Evolutionary conservation across 345 rosid species (phyloP).

Genomic region (Linum tenue): DNA sequence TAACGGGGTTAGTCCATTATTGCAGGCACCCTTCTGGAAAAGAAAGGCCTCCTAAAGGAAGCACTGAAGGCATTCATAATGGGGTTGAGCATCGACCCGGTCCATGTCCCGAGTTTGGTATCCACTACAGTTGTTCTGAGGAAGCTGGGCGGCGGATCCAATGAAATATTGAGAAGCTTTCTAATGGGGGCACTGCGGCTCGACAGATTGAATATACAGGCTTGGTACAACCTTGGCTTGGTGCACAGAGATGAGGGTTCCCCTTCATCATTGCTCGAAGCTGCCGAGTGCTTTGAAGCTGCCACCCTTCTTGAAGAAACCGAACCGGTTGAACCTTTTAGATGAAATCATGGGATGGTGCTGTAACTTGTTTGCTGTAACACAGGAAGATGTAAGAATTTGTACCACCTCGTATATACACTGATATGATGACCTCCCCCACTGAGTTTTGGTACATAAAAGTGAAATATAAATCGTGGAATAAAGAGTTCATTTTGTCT

Average conservation of each 20-base stretch:
- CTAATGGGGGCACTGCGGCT: slow-evolving; percentile 54
- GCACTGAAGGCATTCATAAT: slow-evolving; percentile 41
- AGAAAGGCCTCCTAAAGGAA: slow-evolving; percentile 47
- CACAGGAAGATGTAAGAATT: no score
- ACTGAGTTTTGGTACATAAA: no score
- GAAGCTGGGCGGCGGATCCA: slow-evolving; percentile 29
- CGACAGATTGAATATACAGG: slow-evolving; percentile 50
- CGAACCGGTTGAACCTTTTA: slow-evolving; percentile 69
- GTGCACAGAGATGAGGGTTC: slow-evolving; percentile 35
- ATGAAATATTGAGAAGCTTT: slow-evolving; percentile 44
- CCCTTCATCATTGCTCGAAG: slow-evolving; percentile 36
- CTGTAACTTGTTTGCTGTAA: not conserved
- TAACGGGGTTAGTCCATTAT: not conserved
- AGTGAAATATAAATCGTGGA: no score
- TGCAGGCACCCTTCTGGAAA: slow-evolving; percentile 46
- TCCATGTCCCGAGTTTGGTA: slow-evolving; percentile 57
- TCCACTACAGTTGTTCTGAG: slow-evolving; percentile 47
- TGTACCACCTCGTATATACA: no score
- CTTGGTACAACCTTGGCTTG: slow-evolving; percentile 73
- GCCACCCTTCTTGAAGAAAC: slow-evolving; percentile 56
- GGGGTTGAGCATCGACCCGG: slow-evolving; percentile 52
- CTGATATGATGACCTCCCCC: no score
- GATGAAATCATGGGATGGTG: slow-evolving; percentile 22
- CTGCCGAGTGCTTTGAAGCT: slow-evolving; percentile 55
- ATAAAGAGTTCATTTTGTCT: no score